Evolutionary conservation across 257 asterid species (phyloP).

Genomic region (Salvia hispanica): DNA sequence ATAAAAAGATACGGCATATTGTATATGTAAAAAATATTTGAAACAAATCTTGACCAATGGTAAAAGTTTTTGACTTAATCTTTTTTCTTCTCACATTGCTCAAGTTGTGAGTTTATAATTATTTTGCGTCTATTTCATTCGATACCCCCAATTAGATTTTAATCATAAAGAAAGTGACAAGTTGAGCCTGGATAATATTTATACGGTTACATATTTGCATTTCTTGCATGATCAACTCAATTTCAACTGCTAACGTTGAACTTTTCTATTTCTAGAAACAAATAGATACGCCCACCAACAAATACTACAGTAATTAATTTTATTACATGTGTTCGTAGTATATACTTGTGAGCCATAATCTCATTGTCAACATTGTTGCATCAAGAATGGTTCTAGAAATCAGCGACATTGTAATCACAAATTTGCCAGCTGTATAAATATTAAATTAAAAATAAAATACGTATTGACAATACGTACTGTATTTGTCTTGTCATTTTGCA

Average conservation of each 20-base stretch:
- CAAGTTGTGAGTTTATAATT: neutral
- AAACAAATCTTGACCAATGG: neutral
- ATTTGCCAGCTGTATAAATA: conserved; percentile 18
- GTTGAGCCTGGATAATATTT: neutral
- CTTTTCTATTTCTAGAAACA: neutral
- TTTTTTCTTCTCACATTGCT: neutral
- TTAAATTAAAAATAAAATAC: neutral
- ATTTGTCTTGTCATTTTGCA: conserved; percentile 20
- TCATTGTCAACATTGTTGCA: too few relatives aligned
- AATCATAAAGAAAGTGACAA: conserved; percentile 5
- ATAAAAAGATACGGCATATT: neutral
- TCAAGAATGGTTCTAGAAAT: neutral
- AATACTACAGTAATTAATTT: neutral
- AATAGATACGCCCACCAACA: neutral
- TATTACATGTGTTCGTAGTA: neutral
- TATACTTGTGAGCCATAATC: neutral
- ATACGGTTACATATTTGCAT: neutral
- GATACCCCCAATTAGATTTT: too few relatives aligned
- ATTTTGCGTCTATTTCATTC: too few relatives aligned
- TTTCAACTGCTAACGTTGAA: too few relatives aligned
- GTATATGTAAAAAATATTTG: neutral
- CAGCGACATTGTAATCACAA: neutral
- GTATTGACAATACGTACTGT: neutral
- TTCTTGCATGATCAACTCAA: neutral
- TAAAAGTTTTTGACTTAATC: neutral